Conservation (phyloP, 2,329 filamentous ascomycete genomes). For the Dothistroma septosporum region DNA sequence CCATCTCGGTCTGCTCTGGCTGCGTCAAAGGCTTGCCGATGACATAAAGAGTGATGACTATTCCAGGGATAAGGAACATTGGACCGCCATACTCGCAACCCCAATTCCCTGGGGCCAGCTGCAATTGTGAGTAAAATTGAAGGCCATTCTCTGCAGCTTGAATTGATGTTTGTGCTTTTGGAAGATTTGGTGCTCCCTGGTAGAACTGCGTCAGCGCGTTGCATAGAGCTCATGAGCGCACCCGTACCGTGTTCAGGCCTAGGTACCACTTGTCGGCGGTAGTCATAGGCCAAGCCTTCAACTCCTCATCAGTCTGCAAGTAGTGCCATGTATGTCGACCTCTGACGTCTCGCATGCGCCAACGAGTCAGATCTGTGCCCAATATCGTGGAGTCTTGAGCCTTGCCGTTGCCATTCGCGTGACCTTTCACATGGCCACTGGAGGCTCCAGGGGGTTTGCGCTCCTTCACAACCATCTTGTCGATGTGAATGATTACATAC, state of each 20-base stretch:
- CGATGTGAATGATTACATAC: background rate
- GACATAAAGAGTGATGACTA: conserved; percentile 82
- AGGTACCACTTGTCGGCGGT: conserved; percentile 86
- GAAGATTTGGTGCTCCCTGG: conserved; percentile 70
- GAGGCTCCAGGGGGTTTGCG: conserved; percentile 1
- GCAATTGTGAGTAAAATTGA: conserved; percentile 82
- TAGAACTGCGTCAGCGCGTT: conserved; percentile 8
- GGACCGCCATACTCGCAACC: conserved; percentile 96
- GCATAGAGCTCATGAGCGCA: background rate
- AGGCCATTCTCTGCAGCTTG: conserved; percentile 79
- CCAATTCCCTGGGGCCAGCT: conserved; percentile 88
- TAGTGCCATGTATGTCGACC: conserved; percentile 95
- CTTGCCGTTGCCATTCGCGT: conserved; percentile 22
- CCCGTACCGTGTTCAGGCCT: conserved; percentile 67
- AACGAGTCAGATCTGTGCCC: conserved; percentile 71
- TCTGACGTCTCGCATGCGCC: conserved; percentile 77
- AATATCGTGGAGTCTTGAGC: conserved; percentile 10
- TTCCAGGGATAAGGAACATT: conserved; percentile 86
- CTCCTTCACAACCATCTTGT: conserved; percentile 7
- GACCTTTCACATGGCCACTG: conserved; percentile 10
- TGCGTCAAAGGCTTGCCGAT: conserved; percentile 82
- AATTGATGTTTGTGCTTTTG: conserved; percentile 65
- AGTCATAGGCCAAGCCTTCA: conserved; percentile 76
- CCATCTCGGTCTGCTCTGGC: conserved; percentile 80
- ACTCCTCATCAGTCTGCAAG: conserved; percentile 65